These are phyloP conservation scores for Artomyces pyxidatus DNA, from an alignment of 768 basidiomycete genomes.

Conservation along the genomic window DNA sequence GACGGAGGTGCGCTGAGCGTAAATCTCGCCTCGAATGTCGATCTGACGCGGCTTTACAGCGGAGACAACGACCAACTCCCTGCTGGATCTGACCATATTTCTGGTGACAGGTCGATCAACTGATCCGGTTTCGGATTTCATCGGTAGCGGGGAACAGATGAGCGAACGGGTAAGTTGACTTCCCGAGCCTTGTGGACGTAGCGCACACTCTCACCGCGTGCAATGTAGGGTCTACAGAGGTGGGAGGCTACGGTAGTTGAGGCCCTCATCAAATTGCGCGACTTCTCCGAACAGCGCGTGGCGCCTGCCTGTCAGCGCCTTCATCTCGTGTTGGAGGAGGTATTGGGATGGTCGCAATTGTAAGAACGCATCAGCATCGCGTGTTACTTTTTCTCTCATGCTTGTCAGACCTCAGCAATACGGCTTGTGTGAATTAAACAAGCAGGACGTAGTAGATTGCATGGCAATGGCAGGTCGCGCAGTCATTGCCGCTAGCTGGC, in stretches of 20 bases:
- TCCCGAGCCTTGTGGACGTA: too few relatives aligned
- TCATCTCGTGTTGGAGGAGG: constrained; percentile 68
- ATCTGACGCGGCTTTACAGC: neutral
- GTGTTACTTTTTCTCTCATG: constrained; percentile 6
- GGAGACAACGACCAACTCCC: constrained; percentile 56
- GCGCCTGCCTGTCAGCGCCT: constrained; percentile 72
- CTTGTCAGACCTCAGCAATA: constrained; percentile 45
- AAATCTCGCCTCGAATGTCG: neutral
- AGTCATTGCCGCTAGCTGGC: constrained; percentile 60
- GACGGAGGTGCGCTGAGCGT: neutral
- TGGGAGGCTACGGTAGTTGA: constrained; percentile 75
- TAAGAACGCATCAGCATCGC: constrained; percentile 29
- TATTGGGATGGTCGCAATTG: constrained; percentile 72
- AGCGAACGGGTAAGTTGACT: constrained; percentile 73
- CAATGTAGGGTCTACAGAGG: constrained; percentile 64
- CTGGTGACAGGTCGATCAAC: constrained; percentile 67
- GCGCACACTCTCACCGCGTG: too few relatives aligned
- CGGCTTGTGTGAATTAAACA: constrained; percentile 43
- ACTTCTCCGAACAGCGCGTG: constrained; percentile 61
- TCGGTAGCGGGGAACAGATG: constrained; percentile 72
- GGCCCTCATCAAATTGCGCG: constrained; percentile 62
- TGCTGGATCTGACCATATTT: constrained; percentile 64
- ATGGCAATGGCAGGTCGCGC: constrained; percentile 45
- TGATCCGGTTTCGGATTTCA: constrained; percentile 63
- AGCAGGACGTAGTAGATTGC: constrained; percentile 42